A percentile compares a stretch with the other conserved stretches of the same genome.
phyloP scores from a whole-genome alignment of 306 rosid species.

The Rosa lucieae region DNA sequence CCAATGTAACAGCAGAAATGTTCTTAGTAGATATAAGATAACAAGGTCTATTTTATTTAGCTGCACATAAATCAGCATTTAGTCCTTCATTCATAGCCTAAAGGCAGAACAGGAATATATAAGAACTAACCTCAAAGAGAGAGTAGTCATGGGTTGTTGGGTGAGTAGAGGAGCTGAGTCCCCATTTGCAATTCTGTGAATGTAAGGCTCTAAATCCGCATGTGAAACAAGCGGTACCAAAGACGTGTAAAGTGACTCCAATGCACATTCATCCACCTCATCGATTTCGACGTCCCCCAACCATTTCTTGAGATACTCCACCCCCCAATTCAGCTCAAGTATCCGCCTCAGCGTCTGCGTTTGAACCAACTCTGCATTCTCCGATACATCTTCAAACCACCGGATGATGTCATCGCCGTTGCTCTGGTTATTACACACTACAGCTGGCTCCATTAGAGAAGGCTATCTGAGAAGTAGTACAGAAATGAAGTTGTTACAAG shows the following conservation, averaged over 20 bases:
- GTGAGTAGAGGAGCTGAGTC: conserved; percentile 63
- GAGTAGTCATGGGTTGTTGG: conserved; percentile 71
- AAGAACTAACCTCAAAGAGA: conserved; percentile 63
- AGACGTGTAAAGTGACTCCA: conserved; percentile 81
- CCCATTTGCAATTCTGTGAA: conserved; percentile 82
- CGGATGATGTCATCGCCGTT: conserved; percentile 40
- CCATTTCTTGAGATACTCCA: conserved; percentile 76
- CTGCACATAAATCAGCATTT: too few relatives aligned
- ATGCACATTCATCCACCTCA: conserved; percentile 54
- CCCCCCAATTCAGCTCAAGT: conserved; percentile 62
- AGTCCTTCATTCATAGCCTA: not conserved
- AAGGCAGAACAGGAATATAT: not conserved
- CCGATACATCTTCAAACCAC: conserved; percentile 72
- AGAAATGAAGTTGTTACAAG: not conserved
- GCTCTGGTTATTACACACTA: conserved; percentile 12
- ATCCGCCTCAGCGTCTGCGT: conserved; percentile 60
- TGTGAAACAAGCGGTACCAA: conserved; percentile 76
- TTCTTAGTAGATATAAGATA: not conserved
- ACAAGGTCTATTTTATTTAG: too few relatives aligned
- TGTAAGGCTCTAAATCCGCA: conserved; percentile 75
- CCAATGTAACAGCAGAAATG: not conserved
- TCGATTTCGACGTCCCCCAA: conserved; percentile 46
- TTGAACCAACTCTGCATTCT: conserved; percentile 56
- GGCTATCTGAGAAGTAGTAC: too few relatives aligned
- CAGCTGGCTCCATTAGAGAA: conserved; percentile 47